phyloP scores from a whole-genome alignment of 257 asterid genomes.

The Penstemon barbatus region DNA sequence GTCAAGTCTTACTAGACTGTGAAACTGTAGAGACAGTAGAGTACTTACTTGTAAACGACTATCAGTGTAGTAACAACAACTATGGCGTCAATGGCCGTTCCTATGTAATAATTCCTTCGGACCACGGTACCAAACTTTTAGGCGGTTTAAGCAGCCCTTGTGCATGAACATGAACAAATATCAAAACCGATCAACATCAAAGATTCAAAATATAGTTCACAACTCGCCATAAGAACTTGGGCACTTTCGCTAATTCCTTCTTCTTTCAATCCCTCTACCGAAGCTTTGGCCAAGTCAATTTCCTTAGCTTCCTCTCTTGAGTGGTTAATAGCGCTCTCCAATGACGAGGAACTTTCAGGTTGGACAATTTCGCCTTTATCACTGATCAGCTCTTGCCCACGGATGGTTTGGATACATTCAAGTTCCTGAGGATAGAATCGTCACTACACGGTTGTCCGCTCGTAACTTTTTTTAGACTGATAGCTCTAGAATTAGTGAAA shows the following conservation, averaged over 20 bases:
- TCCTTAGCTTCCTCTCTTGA: constrained; percentile 70
- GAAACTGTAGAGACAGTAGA: not conserved
- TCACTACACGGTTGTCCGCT: constrained; percentile 72
- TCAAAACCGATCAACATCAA: not conserved
- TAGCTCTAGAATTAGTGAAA: constrained; percentile 55
- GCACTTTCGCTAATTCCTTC: constrained; percentile 76
- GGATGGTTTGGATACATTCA: constrained; percentile 46
- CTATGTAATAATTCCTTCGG: constrained; percentile 52
- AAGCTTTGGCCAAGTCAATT: constrained; percentile 58
- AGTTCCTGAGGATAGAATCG: constrained; percentile 69
- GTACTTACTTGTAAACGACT: constrained; percentile 65
- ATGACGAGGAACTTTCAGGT: constrained; percentile 45
- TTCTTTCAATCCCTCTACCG: constrained; percentile 59
- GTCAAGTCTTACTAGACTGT: too few species aligned
- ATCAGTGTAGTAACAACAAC: constrained; percentile 37
- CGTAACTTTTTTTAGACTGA: constrained; percentile 49
- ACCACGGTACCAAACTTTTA: constrained; percentile 33
- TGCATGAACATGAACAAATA: constrained; percentile 10
- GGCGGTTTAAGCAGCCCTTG: constrained; percentile 68
- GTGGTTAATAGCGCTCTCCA: constrained; percentile 65
- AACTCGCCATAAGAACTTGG: constrained; percentile 71
- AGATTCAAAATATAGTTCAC: not conserved
- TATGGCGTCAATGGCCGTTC: constrained; percentile 48
- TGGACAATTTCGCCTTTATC: constrained; percentile 28
- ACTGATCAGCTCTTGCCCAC: constrained; percentile 20